phyloP scores from a whole-genome alignment of 139 green algal species.

The Tetradesmus obliquus region DNA sequence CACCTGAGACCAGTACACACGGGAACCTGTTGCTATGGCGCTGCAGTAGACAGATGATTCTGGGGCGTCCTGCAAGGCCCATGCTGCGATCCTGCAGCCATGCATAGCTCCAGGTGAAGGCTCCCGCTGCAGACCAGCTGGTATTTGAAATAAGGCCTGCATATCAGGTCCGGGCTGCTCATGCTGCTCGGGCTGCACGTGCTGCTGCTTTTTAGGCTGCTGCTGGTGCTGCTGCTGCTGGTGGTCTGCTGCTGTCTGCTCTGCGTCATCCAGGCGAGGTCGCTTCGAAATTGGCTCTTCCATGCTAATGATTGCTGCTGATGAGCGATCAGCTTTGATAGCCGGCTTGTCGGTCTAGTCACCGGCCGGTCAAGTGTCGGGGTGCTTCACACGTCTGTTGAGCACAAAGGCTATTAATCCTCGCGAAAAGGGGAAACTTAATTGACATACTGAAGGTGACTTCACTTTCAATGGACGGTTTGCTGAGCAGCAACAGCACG shows the following conservation, averaged over 20 bases:
- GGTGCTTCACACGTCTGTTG: no score
- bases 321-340: neutral
- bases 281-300: neutral
- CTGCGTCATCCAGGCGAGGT: neutral
- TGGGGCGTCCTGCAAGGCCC: neutral
- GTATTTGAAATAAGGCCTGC: neutral
- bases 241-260: neutral
- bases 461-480: no score
- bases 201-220: neutral
- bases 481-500: no score
- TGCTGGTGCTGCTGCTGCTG: neutral
- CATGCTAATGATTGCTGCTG: neutral
- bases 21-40: conserved; percentile 2
- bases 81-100: conserved; percentile 33
- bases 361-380: no score
- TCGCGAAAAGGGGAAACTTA: no score
- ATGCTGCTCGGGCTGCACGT: neutral
- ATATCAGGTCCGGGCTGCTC: neutral
- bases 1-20: conserved; percentile 20
- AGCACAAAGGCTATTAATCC: no score
- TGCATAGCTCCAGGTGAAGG: conserved; percentile 45
- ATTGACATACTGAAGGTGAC: no score
- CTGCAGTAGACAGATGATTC: neutral
- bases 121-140: conserved; percentile 15
- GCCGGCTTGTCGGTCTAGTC: no score